Conservation (phyloP, 768 basidiomycete genomes). For the Fomitopsis pulvina region DNA sequence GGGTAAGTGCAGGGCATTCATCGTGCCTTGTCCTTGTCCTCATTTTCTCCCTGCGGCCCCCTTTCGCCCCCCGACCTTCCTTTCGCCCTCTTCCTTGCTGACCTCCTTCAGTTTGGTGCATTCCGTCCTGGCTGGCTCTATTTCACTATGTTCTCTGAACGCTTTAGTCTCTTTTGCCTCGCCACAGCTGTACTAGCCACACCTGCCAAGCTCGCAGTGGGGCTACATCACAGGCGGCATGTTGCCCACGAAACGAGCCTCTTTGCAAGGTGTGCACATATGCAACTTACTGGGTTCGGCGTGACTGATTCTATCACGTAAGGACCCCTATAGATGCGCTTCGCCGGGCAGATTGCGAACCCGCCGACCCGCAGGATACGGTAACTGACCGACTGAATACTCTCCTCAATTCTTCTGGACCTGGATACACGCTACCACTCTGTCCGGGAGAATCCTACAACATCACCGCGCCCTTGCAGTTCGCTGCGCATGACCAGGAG, state of each 20-base stretch:
- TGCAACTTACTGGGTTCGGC: not conserved
- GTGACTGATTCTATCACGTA: not conserved
- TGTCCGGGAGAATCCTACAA: slow-evolving; percentile 59
- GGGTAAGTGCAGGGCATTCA: not conserved
- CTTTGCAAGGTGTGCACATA: slow-evolving; percentile 5
- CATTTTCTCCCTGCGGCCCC: not conserved
- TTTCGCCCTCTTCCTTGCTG: not conserved
- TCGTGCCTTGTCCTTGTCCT: not conserved
- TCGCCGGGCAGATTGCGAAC: slow-evolving; percentile 22
- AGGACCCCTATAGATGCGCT: slow-evolving; percentile 3
- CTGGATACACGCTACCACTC: slow-evolving; percentile 58
- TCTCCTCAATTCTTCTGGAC: slow-evolving; percentile 57
- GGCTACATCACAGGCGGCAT: slow-evolving; percentile 2
- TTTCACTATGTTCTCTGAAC: not conserved
- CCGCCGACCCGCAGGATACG: slow-evolving; percentile 54
- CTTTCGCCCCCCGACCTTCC: not conserved
- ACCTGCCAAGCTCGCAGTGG: not conserved
- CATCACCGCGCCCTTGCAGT: slow-evolving; percentile 60
- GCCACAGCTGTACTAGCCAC: slow-evolving; percentile 1
- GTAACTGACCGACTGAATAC: slow-evolving; percentile 59
- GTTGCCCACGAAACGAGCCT: not conserved
- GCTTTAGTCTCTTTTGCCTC: not conserved
- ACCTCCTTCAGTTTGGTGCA: not conserved
- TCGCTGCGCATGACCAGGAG: slow-evolving; percentile 65
- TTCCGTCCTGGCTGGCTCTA: slow-evolving; percentile 4